Conservation (phyloP, 345 rosid genomes). For the Eucalyptus lansdowneana region DNA sequence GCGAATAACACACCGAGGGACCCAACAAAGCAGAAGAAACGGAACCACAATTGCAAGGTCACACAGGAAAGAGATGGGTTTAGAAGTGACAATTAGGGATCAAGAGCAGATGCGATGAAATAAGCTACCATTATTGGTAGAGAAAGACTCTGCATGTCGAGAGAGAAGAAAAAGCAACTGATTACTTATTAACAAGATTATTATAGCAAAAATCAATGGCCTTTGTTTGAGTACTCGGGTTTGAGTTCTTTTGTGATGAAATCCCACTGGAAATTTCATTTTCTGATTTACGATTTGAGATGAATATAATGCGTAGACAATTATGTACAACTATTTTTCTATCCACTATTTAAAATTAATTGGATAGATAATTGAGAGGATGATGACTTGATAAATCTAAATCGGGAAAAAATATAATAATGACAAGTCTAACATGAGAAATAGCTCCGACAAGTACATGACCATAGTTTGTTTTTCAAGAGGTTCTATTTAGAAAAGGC, state of each 20-base stretch:
- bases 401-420: not conserved
- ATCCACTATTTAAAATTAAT: rapidly evolving
- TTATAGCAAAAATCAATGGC: no score
- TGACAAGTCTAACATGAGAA: not conserved
- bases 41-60: no score
- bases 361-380: rapidly evolving
- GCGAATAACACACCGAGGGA: no score
- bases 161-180: no score
- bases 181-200: no score
- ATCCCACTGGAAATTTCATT: not conserved
- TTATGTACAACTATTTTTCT: not conserved
- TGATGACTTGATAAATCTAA: not conserved
- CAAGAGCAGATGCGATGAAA: no score
- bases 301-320: rapidly evolving
- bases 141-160: no score
- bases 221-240: not conserved
- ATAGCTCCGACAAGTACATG: not conserved
- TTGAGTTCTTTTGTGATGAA: not conserved
- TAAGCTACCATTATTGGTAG: no score
- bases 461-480: not conserved
- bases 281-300: no score
- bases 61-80: no score
- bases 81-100: no score
- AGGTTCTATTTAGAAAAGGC: not conserved
- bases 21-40: no score